These are phyloP conservation scores for Isabelozyma heimii DNA, from an alignment of 805 yeast genomes.

Conservation along the genomic window DNA sequence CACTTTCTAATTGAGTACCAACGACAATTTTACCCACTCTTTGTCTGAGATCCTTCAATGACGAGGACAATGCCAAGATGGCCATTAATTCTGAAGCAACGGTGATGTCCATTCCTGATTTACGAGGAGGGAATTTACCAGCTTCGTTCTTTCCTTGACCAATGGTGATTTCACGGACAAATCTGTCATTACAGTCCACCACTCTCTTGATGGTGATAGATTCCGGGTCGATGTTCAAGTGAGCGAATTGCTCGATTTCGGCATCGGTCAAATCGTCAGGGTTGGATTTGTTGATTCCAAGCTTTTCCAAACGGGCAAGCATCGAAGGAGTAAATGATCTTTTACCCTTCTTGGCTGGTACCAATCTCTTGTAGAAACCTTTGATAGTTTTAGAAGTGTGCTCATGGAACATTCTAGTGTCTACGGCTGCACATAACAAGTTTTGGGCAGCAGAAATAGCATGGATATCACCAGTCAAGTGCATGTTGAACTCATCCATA, in stretches of 20 bases:
- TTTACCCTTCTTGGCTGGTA: constrained; percentile 79
- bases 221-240: constrained; percentile 84
- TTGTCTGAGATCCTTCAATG: constrained; percentile 77
- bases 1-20: constrained; percentile 65
- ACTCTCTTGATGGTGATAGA: constrained; percentile 92
- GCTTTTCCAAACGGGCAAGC: constrained; percentile 68
- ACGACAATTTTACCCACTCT: constrained; percentile 89
- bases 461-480: constrained; percentile 95
- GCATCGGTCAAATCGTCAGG: constrained; percentile 79
- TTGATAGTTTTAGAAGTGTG: constrained; percentile 72
- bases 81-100: constrained; percentile 98
- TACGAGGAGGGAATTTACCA: constrained; percentile 71
- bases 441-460: constrained; percentile 94
- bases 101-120: constrained; percentile 92
- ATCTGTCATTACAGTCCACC: constrained; percentile 91
- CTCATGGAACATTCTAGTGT: constrained; percentile 96
- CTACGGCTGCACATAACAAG: constrained; percentile 92
- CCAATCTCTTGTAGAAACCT: constrained; percentile 80
- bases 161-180: constrained; percentile 81
- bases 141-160: constrained; percentile 90
- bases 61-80: constrained; percentile 77
- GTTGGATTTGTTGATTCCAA: constrained; percentile 78
- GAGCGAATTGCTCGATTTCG: constrained; percentile 71
- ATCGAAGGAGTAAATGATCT: constrained; percentile 78
- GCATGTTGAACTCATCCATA: constrained; percentile 98